Evolutionary conservation across 805 yeast genomes (phyloP).

Genomic region (Yamadazyma takamatsuzukensis): DNA sequence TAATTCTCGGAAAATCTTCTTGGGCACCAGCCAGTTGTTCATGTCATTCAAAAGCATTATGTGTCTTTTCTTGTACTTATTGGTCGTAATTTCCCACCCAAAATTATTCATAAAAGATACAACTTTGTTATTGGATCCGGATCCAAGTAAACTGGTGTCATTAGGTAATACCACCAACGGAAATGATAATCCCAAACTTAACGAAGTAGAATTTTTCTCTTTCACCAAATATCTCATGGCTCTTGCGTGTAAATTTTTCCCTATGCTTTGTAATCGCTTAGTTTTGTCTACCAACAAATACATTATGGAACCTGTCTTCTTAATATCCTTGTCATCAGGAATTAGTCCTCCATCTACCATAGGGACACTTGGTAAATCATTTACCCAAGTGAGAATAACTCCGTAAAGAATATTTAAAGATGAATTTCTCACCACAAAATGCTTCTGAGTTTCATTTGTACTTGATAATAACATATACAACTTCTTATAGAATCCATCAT

Average conservation of each 20-base stretch:
- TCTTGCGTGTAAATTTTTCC: constrained; percentile 49
- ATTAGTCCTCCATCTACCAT: constrained; percentile 12
- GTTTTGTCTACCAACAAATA: constrained; percentile 51
- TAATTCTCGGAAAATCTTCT: constrained; percentile 50
- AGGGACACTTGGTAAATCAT: constrained; percentile 18
- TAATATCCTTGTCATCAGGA: constrained; percentile 7
- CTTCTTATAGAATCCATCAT: constrained; percentile 25
- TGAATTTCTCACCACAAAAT: constrained; percentile 57
- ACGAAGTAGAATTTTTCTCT: constrained; percentile 37
- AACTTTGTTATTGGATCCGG: constrained; percentile 19
- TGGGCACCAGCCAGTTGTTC: constrained; percentile 49
- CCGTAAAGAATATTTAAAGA: constrained; percentile 54
- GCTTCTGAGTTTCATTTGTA: constrained; percentile 32
- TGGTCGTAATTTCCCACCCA: constrained; percentile 36
- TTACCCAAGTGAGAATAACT: constrained; percentile 51
- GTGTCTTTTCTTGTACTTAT: constrained; percentile 19
- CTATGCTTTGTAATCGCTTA: constrained; percentile 52
- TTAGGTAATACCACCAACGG: constrained; percentile 42
- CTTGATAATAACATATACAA: constrained; percentile 28
- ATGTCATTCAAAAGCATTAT: constrained; percentile 42
- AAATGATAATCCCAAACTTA: constrained; percentile 43
- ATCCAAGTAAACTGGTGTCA: constrained; percentile 14
- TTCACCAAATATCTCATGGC: constrained; percentile 48
- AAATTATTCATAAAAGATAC: constrained; percentile 32
- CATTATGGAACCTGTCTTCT: constrained; percentile 40